A percentile compares a stretch with the other conserved stretches of the same genome.
Evolutionary conservation across 139 green algal genomes (phyloP).

Genomic region (Deuterostichococcus epilithicus): DNA sequence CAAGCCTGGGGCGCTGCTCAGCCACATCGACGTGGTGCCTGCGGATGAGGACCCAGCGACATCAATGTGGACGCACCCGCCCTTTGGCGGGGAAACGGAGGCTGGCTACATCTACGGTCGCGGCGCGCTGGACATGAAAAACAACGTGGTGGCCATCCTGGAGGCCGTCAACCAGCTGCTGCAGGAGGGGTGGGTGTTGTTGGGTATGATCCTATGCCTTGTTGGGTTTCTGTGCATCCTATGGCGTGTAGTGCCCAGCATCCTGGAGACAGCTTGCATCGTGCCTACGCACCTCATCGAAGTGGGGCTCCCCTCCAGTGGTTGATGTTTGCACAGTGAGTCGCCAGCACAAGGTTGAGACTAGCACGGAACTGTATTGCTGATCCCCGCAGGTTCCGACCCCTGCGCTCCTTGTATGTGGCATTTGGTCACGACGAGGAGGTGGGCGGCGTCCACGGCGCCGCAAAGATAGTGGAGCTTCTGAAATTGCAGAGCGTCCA

Average conservation of each 20-base stretch:
- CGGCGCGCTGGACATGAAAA: constrained; percentile 68
- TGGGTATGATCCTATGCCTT: background rate
- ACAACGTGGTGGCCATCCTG: constrained; percentile 47
- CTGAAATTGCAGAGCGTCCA: constrained; percentile 20
- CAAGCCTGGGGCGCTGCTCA: constrained; percentile 51
- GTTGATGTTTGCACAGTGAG: background rate
- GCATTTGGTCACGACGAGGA: constrained; percentile 82
- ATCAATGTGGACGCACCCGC: constrained; percentile 53
- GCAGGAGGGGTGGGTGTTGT: constrained; percentile 12
- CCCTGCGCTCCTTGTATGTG: constrained; percentile 55
- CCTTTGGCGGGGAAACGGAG: constrained; percentile 50
- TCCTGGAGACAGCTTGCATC: background rate
- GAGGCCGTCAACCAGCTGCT: constrained; percentile 60
- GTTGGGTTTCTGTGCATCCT: constrained; percentile 1
- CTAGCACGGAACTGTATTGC: background rate
- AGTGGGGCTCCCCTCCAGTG: background rate
- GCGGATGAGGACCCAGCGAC: background rate
- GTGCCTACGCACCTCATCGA: background rate
- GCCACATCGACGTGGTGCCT: constrained; percentile 77
- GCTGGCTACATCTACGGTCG: constrained; percentile 69
- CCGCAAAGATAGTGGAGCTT: constrained; percentile 33
- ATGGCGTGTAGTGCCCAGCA: background rate
- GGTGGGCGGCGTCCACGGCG: constrained; percentile 51
- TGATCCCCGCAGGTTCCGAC: constrained; percentile 19
- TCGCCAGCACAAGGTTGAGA: background rate